Percentiles rank a stretch among this genome's conserved stretches.
These are phyloP conservation scores for Phytopythium montanum DNA, from an alignment of 352 stramenopile genomes.

Conservation along the genomic window DNA sequence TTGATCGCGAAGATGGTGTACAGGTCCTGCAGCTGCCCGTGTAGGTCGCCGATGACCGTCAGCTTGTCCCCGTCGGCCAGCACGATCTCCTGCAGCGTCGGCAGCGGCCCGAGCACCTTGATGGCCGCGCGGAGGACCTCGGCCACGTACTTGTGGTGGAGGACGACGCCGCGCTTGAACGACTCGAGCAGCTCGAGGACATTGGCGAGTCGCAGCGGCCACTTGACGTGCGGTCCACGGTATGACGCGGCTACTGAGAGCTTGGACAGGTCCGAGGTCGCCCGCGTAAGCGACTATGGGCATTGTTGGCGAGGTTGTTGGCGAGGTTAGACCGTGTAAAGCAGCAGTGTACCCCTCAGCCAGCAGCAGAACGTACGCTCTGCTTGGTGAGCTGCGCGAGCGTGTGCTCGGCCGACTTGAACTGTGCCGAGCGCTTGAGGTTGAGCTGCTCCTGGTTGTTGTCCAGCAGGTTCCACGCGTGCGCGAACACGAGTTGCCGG, in stretches of 20 bases:
- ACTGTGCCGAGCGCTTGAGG: conserved; percentile 82
- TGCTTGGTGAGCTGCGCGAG: conserved; percentile 72
- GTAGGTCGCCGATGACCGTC: conserved; percentile 92
- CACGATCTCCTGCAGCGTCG: conserved; percentile 86
- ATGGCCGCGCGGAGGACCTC: conserved; percentile 78
- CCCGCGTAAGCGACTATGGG: conserved; percentile 38
- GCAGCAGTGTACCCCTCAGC: background rate
- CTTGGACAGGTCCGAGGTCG: conserved; percentile 48
- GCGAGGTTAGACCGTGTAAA: background rate
- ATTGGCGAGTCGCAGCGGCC: conserved; percentile 82
- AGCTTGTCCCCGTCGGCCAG: conserved; percentile 86
- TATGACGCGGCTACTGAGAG: conserved; percentile 66
- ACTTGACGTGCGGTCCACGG: conserved; percentile 68
- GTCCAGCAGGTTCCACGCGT: conserved; percentile 89
- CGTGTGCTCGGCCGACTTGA: conserved; percentile 81
- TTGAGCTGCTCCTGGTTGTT: conserved; percentile 90
- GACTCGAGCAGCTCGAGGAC: conserved; percentile 88
- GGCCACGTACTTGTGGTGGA: conserved; percentile 91
- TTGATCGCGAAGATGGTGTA: conserved; percentile 95
- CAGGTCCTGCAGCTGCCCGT: conserved; percentile 94
- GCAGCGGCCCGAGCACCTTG: conserved; percentile 49
- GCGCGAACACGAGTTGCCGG: conserved; percentile 69
- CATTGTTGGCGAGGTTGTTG: background rate
- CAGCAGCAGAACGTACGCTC: conserved; percentile 27
- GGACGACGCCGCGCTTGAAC: conserved; percentile 85